These are phyloP conservation scores for Catunica adiposa DNA, from an alignment of 2,329 filamentous ascomycete species.

Conservation along the genomic window DNA sequence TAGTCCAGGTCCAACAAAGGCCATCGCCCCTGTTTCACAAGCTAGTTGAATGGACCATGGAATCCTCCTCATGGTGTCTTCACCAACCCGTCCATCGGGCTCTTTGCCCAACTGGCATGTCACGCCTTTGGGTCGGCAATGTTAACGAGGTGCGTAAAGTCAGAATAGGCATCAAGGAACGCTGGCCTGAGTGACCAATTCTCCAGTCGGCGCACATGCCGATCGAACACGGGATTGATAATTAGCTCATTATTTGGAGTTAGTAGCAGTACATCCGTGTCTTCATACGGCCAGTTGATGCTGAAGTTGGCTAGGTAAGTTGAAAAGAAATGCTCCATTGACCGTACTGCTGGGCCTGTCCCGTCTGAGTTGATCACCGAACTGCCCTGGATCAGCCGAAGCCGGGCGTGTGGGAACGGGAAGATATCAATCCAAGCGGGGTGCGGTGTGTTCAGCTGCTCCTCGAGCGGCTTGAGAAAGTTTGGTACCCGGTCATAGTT, in stretches of 20 bases:
- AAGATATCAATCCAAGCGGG: conserved; percentile 72
- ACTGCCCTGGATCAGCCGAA: conserved; percentile 34
- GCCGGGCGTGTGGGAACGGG: conserved; percentile 63
- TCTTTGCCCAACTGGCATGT: neutral
- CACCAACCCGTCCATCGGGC: neutral
- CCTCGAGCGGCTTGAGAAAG: conserved; percentile 50
- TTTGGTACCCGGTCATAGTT: conserved; percentile 64
- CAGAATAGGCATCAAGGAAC: conserved; percentile 51
- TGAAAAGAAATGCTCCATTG: conserved; percentile 52
- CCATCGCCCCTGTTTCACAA: no score
- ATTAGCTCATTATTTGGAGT: conserved; percentile 47
- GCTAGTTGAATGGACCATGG: no score
- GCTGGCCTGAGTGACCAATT: conserved; percentile 68
- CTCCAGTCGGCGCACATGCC: conserved; percentile 54
- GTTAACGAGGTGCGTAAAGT: conserved; percentile 13
- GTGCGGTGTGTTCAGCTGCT: conserved; percentile 51
- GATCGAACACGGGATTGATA: conserved; percentile 77
- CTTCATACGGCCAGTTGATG: conserved; percentile 73
- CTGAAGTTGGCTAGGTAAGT: conserved; percentile 61
- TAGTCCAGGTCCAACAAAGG: no score
- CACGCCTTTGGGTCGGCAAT: neutral
- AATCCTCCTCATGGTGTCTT: neutral
- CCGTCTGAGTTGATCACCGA: neutral
- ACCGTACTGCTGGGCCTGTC: neutral
- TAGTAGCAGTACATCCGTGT: conserved; percentile 49